Evolutionary conservation across 768 basidiomycete genomes (phyloP).

Genomic region (Leccinum subtestaceum): DNA sequence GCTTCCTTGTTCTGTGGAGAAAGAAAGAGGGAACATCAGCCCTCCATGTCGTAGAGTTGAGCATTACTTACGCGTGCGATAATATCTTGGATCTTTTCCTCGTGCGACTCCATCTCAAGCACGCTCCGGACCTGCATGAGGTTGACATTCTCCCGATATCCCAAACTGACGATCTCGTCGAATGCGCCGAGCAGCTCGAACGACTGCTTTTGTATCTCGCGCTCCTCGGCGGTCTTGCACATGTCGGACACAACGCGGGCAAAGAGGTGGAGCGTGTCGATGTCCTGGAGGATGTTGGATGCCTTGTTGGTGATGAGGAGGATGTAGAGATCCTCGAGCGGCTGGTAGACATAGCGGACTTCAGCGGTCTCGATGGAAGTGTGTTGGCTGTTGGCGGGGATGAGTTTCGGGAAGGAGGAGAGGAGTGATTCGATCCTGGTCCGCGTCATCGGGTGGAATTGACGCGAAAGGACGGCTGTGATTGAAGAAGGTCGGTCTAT

Average conservation of each 20-base stretch:
- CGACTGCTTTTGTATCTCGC: slow-evolving; percentile 84
- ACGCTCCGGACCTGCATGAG: slow-evolving; percentile 76
- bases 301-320: slow-evolving; percentile 97
- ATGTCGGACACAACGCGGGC: slow-evolving; percentile 91
- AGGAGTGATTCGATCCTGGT: slow-evolving; percentile 93
- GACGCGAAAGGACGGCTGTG: slow-evolving; percentile 90
- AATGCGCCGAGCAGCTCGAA: slow-evolving; percentile 95
- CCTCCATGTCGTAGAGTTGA: not conserved
- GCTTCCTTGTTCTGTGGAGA: slow-evolving; percentile 88
- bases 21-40: not conserved
- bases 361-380: slow-evolving; percentile 88
- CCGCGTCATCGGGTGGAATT: slow-evolving; percentile 91
- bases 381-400: slow-evolving; percentile 53
- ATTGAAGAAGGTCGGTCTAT: not conserved
- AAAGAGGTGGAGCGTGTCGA: slow-evolving; percentile 92
- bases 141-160: slow-evolving; percentile 78
- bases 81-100: slow-evolving; percentile 96
- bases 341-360: slow-evolving; percentile 96
- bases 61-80: slow-evolving; percentile 74
- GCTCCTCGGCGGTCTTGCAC: slow-evolving; percentile 82
- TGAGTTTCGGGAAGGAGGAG: slow-evolving; percentile 95
- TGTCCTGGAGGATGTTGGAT: slow-evolving; percentile 91
- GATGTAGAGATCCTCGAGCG: slow-evolving; percentile 95
- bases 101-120: slow-evolving; percentile 88
- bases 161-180: slow-evolving; percentile 92